Evolutionary conservation across 768 basidiomycete species (phyloP).

Genomic region (Trametes villosa): DNA sequence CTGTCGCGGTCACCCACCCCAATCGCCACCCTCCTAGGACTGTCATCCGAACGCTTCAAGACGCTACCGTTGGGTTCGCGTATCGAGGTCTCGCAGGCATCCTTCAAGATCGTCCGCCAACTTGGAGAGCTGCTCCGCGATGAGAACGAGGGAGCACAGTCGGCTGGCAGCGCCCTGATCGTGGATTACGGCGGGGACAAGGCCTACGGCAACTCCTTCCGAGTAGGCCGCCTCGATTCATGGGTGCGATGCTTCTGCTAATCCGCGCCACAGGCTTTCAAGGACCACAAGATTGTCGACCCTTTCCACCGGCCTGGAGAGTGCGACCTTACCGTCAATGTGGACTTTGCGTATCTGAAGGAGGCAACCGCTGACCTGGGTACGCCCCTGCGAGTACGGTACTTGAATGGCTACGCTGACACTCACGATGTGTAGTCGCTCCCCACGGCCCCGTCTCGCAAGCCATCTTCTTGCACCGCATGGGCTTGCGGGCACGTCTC

Average conservation of each 20-base stretch:
- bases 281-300: conserved; percentile 82
- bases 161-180: conserved; percentile 61
- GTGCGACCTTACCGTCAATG: conserved; percentile 94
- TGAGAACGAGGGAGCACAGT: conserved; percentile 42
- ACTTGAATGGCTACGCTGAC: too few species aligned
- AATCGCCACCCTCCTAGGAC: conserved; percentile 57
- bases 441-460: conserved; percentile 77
- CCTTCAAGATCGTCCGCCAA: conserved; percentile 68
- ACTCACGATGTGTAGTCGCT: conserved; percentile 36
- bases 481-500: conserved; percentile 76
- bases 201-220: conserved; percentile 72
- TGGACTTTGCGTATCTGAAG: conserved; percentile 88
- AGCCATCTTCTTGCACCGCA: conserved; percentile 71
- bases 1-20: conserved; percentile 63
- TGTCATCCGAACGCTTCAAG: conserved; percentile 72
- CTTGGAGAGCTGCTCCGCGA: conserved; percentile 65
- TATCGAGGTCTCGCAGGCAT: conserved; percentile 79
- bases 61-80: conserved; percentile 68
- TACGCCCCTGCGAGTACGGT: conserved; percentile 36
- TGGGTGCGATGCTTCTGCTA: not conserved
- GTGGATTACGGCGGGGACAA: conserved; percentile 88
- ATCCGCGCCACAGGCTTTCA: conserved; percentile 73
- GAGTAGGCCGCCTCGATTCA: conserved; percentile 59
- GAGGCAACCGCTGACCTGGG: conserved; percentile 75
- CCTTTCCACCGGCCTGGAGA: conserved; percentile 85